phyloP scores from a whole-genome alignment of 169 alveolate species.

The Amoebophrya sp. region DNA sequence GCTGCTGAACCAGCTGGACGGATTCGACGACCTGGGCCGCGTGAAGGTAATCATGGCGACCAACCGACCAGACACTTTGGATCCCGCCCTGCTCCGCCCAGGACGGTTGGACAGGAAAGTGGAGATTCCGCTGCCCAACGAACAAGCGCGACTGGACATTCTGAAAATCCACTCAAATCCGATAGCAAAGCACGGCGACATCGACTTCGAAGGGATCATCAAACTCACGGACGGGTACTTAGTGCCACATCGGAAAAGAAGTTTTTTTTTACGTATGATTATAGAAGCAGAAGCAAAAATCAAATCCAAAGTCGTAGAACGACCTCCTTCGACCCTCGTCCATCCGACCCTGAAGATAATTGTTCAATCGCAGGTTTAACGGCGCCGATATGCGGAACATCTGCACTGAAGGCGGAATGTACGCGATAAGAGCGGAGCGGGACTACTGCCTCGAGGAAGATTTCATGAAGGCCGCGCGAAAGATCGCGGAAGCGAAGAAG shows the following conservation, averaged over 20 bases:
- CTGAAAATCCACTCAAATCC: conserved; percentile 85
- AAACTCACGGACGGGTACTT: not conserved
- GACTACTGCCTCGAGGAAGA: conserved; percentile 97
- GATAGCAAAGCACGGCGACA: conserved; percentile 88
- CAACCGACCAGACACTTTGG: conserved; percentile 97
- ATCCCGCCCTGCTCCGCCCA: conserved; percentile 98
- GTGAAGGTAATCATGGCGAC: conserved; percentile 99
- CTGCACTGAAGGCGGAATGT: conserved; percentile 98
- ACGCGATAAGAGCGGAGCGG: conserved; percentile 95
- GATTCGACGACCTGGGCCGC: conserved; percentile 93
- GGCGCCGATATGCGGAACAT: conserved; percentile 98
- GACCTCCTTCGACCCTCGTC: too few relatives aligned
- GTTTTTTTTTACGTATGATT: not conserved
- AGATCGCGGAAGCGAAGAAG: too few relatives aligned
- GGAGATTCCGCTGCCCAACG: conserved; percentile 97
- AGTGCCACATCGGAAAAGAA: not conserved
- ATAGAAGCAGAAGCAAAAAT: not conserved
- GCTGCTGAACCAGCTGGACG: conserved; percentile 90
- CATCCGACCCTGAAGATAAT: too few relatives aligned
- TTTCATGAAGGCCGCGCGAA: conserved; percentile 74
- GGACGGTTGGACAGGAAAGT: conserved; percentile 97
- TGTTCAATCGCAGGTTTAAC: conserved; percentile 76
- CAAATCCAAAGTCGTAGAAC: too few relatives aligned
- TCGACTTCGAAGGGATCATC: conserved; percentile 40
- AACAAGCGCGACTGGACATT: conserved; percentile 84